phyloP scores from a whole-genome alignment of 257 asterid genomes.

The Paraleonurus japonicus region DNA sequence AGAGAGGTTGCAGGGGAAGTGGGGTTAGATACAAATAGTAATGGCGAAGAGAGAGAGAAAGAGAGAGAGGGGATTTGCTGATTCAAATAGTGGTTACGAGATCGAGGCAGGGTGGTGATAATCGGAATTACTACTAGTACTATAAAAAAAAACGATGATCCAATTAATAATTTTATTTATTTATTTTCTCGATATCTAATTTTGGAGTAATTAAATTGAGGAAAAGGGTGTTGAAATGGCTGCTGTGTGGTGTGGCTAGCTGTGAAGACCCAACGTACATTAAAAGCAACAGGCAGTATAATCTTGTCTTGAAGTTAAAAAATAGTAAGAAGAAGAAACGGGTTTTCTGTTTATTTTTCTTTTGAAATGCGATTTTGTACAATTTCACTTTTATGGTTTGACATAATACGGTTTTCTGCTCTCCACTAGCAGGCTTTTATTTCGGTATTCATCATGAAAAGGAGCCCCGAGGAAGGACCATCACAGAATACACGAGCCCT shows the following conservation, averaged over 20 bases:
- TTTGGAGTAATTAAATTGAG: not conserved
- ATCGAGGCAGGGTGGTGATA: slow-evolving; percentile 49
- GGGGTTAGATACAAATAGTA: slow-evolving; percentile 32
- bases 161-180: not conserved
- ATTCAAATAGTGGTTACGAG: slow-evolving; percentile 38
- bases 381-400: slow-evolving; percentile 11
- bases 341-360: not conserved
- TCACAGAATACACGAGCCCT: slow-evolving; percentile 9
- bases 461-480: not conserved
- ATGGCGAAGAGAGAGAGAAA: not conserved
- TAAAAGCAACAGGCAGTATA: slow-evolving; percentile 30
- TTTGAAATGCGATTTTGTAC: not conserved
- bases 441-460: not conserved
- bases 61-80: slow-evolving; percentile 29
- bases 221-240: slow-evolving; percentile 16
- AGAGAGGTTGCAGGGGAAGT: slow-evolving; percentile 19
- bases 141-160: slow-evolving; percentile 14
- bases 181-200: not conserved
- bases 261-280: slow-evolving; percentile 24
- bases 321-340: slow-evolving; percentile 6
- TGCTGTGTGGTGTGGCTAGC: not conserved
- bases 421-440: not conserved
- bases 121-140: slow-evolving; percentile 14
- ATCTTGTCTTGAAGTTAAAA: slow-evolving; percentile 23
- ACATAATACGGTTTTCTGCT: not conserved